Percentiles rank a stretch among this genome's conserved stretches.
phyloP scores from a whole-genome alignment of 1,139 yeast genomes.

The Zygosaccharomyces pseudobailii region DNA sequence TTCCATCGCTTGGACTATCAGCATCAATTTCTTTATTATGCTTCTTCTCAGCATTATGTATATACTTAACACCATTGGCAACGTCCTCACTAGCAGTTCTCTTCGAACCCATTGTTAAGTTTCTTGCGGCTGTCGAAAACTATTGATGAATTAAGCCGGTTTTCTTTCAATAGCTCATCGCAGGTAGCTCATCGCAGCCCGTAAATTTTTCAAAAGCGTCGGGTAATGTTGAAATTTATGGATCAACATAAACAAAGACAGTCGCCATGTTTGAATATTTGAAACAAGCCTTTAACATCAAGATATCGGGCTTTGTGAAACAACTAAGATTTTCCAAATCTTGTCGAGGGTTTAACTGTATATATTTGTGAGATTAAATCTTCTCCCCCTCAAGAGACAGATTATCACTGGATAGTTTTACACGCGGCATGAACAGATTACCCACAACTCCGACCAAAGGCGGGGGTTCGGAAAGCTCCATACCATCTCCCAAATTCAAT shows the following conservation, averaged over 20 bases:
- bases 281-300: not conserved
- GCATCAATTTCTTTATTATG: not conserved
- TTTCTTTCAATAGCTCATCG: not conserved
- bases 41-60: not conserved
- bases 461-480: conserved; percentile 9
- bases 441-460: conserved; percentile 18
- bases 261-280: not conserved
- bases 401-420: not conserved
- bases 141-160: not conserved
- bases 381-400: not conserved
- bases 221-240: conserved; percentile 1
- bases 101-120: not conserved
- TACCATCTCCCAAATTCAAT: conserved; percentile 19
- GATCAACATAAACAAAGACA: conserved; percentile 4
- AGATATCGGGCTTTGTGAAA: not conserved
- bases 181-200: not conserved
- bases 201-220: conserved; percentile 1
- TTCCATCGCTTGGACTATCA: conserved; percentile 4
- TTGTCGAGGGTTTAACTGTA: not conserved
- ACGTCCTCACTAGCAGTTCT: not conserved
- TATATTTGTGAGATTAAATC: not conserved
- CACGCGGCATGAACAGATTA: conserved; percentile 5
- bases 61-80: not conserved
- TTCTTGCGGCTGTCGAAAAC: not conserved
- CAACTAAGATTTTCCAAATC: not conserved